Conservation (phyloP, 352 stramenopile species). For the Sclerospora graminicola region DNA sequence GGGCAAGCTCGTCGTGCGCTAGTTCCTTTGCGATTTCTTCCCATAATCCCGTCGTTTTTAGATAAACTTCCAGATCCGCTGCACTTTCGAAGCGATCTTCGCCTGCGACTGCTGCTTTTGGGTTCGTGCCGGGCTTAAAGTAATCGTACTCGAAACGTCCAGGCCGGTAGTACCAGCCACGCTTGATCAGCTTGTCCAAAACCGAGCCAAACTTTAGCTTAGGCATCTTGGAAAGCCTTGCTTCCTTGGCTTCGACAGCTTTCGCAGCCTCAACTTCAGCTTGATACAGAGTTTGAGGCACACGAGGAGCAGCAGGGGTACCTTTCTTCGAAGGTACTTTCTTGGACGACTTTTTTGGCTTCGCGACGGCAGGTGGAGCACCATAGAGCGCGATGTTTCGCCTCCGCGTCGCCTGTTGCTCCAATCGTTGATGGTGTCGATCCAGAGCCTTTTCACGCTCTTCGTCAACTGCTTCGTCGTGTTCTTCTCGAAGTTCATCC, state of each 20-base stretch:
- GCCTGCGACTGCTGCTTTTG: conserved; percentile 34
- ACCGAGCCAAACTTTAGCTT: conserved; percentile 54
- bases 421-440: conserved; percentile 25
- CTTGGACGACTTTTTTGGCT: conserved; percentile 18
- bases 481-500: conserved; percentile 36
- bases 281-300: conserved; percentile 12
- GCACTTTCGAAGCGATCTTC: conserved; percentile 75
- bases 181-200: conserved; percentile 34
- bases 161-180: conserved; percentile 60
- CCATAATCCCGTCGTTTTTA: conserved; percentile 58
- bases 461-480: conserved; percentile 38
- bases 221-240: conserved; percentile 7
- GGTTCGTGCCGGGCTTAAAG: conserved; percentile 55
- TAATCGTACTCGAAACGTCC: conserved; percentile 80
- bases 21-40: conserved; percentile 33
- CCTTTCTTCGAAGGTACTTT: conserved; percentile 17
- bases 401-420: conserved; percentile 22
- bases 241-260: not conserved
- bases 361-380: conserved; percentile 2
- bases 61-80: conserved; percentile 50
- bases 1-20: conserved; percentile 10
- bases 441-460: conserved; percentile 37
- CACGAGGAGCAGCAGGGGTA: conserved; percentile 3
- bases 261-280: conserved; percentile 17
- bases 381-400: conserved; percentile 13